Evolutionary conservation across 2,329 filamentous ascomycete genomes (phyloP), one percentile per base, ranked within the genome.

Genomic region (Trichoderma sp.): DNA sequence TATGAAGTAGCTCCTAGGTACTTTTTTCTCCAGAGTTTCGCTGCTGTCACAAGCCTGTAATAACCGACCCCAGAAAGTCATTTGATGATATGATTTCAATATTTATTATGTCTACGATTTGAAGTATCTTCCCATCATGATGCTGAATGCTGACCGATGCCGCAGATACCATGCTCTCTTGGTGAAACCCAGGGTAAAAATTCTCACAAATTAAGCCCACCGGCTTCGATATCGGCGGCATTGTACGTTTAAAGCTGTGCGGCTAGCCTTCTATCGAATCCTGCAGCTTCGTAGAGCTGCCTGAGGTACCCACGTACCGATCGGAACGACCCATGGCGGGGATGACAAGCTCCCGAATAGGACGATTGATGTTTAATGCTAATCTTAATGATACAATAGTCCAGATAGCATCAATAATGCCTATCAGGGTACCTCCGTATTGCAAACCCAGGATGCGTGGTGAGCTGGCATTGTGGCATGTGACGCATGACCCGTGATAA

Each of bases 201-300:
- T 9, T 92, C 94, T 1, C 97, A 88, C 80, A 94, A 97, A 20
- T 20, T n/a, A 83, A 88, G 95, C 32, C 95, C 95, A 0, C 86
- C 20, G 91, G 95, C 66, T 97, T 93, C 1, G 97, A 96, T 84
- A 88, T 88, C 73, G 93, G 93, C 3, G 87, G 90, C 2, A 86
- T 90, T 8, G 93, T 97, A 5, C 59, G 23, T 47, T 47, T 28
- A 47, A 64, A 57, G 26, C 84, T 94, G 23, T 90, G 86, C 78
- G 86, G 90, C 4, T 83, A 94, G 12, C 94, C 94, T 77, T 26
- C 26, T 26, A 26, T 26, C 26, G 82, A 89, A 94, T 64, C 36
- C 15, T 64, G 61, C 61, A 50, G 61, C 61, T 39, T 62, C 32
- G 32, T 23, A 13, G 12, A 39, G 32, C 58, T 30, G 61, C 36